These are phyloP conservation scores for Chloroidium sp. DNA, from an alignment of 163 green algal species.

Conservation along the genomic window DNA sequence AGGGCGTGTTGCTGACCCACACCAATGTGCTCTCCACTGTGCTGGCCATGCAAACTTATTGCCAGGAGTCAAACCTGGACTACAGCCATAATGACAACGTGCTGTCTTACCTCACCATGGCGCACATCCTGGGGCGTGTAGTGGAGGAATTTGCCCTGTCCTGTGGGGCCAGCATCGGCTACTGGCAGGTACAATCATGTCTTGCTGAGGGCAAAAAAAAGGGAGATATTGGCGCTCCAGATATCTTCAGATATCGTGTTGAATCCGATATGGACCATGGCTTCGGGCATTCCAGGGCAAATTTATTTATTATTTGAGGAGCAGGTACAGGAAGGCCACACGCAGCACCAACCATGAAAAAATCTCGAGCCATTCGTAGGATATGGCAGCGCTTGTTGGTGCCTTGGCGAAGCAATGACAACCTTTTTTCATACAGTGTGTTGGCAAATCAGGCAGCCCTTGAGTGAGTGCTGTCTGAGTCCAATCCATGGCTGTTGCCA, in stretches of 20 bases:
- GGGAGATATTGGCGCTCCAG: not conserved
- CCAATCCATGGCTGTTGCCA: no score
- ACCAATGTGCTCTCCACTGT: constrained; percentile 55
- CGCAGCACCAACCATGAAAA: no score
- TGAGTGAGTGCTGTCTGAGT: no score
- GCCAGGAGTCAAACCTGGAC: constrained; percentile 10
- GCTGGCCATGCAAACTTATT: constrained; percentile 17
- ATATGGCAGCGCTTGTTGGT: no score
- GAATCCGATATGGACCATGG: not conserved
- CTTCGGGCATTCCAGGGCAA: no score
- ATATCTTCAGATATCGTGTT: not conserved
- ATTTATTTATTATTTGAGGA: no score
- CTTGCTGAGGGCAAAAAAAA: not conserved
- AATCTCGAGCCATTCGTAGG: no score
- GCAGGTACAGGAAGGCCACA: no score
- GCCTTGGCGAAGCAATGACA: no score
- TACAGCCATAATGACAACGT: constrained; percentile 47
- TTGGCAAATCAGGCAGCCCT: no score
- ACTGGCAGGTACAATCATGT: constrained; percentile 54
- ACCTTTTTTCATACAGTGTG: no score
- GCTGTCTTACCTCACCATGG: constrained; percentile 87
- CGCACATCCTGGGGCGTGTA: constrained; percentile 86
- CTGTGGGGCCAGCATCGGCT: constrained; percentile 74
- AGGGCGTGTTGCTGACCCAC: constrained; percentile 89
- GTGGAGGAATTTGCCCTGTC: constrained; percentile 81